phyloP scores from a whole-genome alignment of 345 rosid genomes.

The Gossypium raimondii region DNA sequence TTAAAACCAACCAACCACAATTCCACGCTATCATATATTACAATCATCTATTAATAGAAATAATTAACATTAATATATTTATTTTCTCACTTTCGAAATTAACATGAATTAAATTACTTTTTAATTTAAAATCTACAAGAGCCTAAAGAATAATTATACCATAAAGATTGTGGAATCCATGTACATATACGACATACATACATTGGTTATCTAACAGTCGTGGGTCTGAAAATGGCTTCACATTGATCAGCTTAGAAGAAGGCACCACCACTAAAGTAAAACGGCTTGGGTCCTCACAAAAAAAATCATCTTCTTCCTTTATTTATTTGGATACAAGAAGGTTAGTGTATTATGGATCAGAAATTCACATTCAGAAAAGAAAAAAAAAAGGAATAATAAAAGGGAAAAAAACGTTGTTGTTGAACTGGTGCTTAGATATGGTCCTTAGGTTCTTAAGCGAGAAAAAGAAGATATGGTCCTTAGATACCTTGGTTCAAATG shows the following conservation, averaged over 20 bases:
- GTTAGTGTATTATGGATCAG: not conserved
- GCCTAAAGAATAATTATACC: too few species aligned
- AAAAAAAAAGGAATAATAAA: too few species aligned
- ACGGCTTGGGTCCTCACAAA: not conserved
- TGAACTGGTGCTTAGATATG: not conserved
- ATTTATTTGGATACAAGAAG: not conserved
- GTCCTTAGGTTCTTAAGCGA: not conserved
- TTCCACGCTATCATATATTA: too few species aligned
- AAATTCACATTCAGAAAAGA: not conserved
- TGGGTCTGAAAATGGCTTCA: not conserved
- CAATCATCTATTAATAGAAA: too few species aligned
- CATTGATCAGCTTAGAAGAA: not conserved
- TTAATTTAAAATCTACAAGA: too few species aligned
- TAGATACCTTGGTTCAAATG: not conserved
- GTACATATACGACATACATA: not conserved
- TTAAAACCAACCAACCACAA: too few species aligned
- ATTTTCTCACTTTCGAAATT: too few species aligned
- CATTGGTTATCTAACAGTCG: not conserved
- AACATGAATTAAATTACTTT: too few species aligned
- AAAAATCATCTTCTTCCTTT: not conserved
- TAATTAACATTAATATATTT: too few species aligned
- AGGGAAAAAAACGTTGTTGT: not conserved
- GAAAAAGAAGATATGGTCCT: too few species aligned
- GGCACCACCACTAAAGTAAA: not conserved
- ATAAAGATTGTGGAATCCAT: not conserved